A percentile compares a stretch with the other conserved stretches of the same genome.
Conservation (phyloP, 495 filamentous ascomycete species). For the Xylaria bambusicola region DNA sequence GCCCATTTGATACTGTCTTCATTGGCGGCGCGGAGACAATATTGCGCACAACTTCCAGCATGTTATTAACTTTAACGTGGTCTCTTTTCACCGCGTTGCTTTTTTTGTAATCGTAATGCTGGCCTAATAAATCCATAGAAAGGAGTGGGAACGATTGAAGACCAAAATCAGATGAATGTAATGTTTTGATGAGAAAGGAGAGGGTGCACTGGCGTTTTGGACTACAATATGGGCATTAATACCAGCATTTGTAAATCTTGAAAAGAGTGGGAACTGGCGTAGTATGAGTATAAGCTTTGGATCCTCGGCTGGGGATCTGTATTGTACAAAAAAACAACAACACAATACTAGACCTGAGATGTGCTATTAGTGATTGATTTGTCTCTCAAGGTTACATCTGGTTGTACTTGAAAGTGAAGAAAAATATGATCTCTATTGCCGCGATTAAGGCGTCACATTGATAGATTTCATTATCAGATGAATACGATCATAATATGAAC, state of each 20-base stretch:
- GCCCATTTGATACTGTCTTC: conserved; percentile 13
- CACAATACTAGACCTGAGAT: background rate
- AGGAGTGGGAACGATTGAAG: background rate
- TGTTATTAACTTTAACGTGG: background rate
- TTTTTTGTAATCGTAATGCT: background rate
- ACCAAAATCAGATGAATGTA: background rate
- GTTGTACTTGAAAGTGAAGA: background rate
- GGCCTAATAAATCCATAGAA: background rate
- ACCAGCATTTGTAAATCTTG: conserved; percentile 17
- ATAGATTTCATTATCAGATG: too few relatives aligned
- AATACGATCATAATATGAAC: too few relatives aligned
- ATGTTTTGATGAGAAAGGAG: conserved; percentile 3
- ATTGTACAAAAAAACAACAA: background rate
- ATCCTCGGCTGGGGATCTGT: background rate
- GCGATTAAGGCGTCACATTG: too few relatives aligned
- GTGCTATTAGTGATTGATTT: background rate
- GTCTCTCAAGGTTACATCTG: background rate
- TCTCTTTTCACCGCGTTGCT: conserved; percentile 3
- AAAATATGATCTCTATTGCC: too few relatives aligned
- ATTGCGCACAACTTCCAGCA: background rate
- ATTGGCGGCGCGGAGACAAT: background rate
- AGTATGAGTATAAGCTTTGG: background rate
- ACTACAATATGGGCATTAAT: conserved; percentile 19
- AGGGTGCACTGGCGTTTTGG: conserved; percentile 12
- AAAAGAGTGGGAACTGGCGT: background rate